Percentiles rank a stretch among this genome's conserved stretches.
phyloP scores from a whole-genome alignment of 2,329 filamentous ascomycete genomes.

The Nemania bipapillata region DNA sequence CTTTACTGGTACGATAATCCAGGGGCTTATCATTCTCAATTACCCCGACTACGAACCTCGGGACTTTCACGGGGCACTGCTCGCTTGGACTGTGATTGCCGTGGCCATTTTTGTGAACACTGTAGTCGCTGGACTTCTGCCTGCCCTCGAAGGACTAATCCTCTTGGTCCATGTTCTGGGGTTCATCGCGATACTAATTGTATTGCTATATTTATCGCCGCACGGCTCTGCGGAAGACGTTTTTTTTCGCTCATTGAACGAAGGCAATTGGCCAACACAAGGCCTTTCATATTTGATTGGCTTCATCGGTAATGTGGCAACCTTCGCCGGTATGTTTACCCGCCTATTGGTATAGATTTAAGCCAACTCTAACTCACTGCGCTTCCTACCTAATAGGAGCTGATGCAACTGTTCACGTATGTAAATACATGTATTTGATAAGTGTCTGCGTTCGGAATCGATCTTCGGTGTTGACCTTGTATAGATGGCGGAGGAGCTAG shows the following conservation, averaged over 20 bases:
- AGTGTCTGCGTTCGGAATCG: too few relatives aligned
- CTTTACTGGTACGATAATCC: conserved; percentile 39
- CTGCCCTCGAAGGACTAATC: conserved; percentile 36
- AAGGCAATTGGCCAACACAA: conserved; percentile 37
- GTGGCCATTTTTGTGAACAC: conserved; percentile 38
- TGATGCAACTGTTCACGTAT: conserved; percentile 40
- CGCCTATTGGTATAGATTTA: conserved; percentile 25
- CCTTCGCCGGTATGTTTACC: conserved; percentile 41
- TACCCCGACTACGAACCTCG: conserved; percentile 34
- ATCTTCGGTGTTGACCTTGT: neutral
- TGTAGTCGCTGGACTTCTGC: conserved; percentile 31
- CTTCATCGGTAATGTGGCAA: conserved; percentile 36
- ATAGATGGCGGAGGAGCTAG: conserved; percentile 41
- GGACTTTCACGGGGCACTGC: conserved; percentile 32
- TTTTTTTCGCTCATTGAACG: conserved; percentile 34
- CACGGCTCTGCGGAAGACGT: conserved; percentile 32
- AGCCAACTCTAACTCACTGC: conserved; percentile 16
- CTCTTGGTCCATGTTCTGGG: conserved; percentile 39
- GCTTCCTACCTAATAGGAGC: conserved; percentile 31
- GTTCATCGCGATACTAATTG: conserved; percentile 37
- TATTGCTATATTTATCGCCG: conserved; percentile 36
- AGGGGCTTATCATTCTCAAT: conserved; percentile 40
- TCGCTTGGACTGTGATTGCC: conserved; percentile 37
- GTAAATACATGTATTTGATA: conserved; percentile 20
- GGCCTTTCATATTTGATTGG: conserved; percentile 39